Conservation (phyloP, 176 grass and related monocot genomes). For the Musa schizocarpa region DNA sequence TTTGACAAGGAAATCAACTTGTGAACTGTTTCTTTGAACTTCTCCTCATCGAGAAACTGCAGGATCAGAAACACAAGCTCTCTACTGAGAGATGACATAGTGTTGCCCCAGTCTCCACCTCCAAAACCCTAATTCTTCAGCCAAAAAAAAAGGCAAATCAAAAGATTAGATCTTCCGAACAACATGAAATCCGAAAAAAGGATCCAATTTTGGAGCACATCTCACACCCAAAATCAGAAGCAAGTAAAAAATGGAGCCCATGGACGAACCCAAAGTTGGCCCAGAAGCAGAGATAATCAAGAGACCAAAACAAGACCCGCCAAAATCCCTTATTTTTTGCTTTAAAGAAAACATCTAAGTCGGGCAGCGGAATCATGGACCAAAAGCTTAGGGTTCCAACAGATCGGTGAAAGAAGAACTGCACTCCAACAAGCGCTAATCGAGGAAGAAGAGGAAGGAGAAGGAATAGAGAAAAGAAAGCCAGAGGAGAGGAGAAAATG, state of each 20-base stretch:
- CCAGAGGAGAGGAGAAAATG: neutral
- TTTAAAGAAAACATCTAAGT: neutral
- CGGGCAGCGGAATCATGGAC: neutral
- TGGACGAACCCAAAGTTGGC: neutral
- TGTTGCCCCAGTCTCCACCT: neutral
- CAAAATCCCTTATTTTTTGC: neutral
- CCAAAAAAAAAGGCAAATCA: neutral
- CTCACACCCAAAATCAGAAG: neutral
- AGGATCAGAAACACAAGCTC: constrained; percentile 80
- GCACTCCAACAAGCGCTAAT: neutral
- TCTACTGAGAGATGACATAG: constrained; percentile 58
- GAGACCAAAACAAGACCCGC: neutral
- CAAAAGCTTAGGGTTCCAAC: neutral
- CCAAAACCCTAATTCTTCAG: neutral
- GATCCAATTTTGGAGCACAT: neutral
- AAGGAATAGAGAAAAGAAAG: neutral
- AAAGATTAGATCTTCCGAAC: neutral
- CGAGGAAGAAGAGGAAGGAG: neutral
- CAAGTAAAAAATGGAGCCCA: neutral
- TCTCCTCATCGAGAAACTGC: constrained; percentile 93
- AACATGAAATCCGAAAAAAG: neutral
- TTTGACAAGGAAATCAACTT: constrained; percentile 32
- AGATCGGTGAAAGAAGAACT: neutral
- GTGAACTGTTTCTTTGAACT: constrained; percentile 83
- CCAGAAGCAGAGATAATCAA: neutral